These are phyloP conservation scores for Scedosporium dehoogii DNA, from an alignment of 2,329 filamentous ascomycete species.

Conservation along the genomic window DNA sequence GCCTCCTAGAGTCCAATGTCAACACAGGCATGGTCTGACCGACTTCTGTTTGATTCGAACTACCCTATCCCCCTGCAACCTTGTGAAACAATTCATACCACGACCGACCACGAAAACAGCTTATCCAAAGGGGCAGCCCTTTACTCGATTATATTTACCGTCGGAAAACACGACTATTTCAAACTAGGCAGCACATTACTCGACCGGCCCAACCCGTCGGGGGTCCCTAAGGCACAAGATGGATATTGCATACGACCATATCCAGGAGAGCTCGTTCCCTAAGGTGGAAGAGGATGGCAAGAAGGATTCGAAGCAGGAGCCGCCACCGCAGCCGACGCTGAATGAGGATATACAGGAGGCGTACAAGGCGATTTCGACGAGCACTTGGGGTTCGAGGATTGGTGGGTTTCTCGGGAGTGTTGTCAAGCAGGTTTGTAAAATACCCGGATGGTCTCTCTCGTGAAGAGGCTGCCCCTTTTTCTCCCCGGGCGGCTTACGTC, in stretches of 20 bases:
- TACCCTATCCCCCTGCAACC: constrained; percentile 1
- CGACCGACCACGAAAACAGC: no score
- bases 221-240: constrained; percentile 35
- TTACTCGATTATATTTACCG: no score
- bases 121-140: no score
- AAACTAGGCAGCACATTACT: background rate
- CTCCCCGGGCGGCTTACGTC: background rate
- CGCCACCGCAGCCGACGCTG: constrained; percentile 45
- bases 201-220: background rate
- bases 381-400: constrained; percentile 81
- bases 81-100: constrained; percentile 6
- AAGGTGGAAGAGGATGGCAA: constrained; percentile 38
- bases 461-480: background rate
- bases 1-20: background rate
- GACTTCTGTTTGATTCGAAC: constrained; percentile 3
- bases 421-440: constrained; percentile 68
- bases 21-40: background rate
- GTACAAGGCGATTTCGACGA: constrained; percentile 85
- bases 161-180: background rate
- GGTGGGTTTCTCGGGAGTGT: constrained; percentile 85
- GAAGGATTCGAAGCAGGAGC: constrained; percentile 28
- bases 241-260: constrained; percentile 97
- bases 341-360: constrained; percentile 90
- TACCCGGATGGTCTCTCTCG: background rate
- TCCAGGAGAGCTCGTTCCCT: constrained; percentile 70